Conservation (phyloP, 148 eudicot species). For the Rhododendron kiyosumense region DNA sequence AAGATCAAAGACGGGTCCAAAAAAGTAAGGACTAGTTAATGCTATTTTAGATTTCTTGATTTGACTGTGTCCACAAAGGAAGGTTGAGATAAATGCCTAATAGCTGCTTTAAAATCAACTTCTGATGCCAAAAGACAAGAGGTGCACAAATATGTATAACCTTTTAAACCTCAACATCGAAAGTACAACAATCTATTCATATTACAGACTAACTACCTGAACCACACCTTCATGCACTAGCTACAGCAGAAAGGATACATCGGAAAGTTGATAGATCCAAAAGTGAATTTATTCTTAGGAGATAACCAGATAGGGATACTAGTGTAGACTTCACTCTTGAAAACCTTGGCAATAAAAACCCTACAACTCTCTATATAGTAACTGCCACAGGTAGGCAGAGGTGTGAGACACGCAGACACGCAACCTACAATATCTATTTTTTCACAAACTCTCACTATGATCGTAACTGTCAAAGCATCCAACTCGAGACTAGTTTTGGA, state of each 20-base stretch:
- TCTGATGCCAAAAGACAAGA: background rate
- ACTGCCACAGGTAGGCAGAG: background rate
- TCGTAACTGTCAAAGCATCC: no score
- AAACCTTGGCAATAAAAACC: background rate
- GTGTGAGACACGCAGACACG: background rate
- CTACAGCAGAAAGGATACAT: background rate
- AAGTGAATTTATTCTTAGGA: background rate
- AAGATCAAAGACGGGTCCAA: background rate
- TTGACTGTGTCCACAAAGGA: background rate
- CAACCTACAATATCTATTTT: background rate
- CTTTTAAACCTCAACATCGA: background rate
- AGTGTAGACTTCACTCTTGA: background rate
- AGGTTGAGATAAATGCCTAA: background rate
- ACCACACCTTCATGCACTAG: background rate
- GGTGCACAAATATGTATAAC: background rate
- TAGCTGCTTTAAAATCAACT: background rate
- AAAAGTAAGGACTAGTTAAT: background rate
- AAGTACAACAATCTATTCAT: background rate
- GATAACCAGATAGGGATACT: background rate
- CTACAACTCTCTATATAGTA: background rate
- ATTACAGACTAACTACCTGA: background rate
- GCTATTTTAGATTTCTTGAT: background rate
- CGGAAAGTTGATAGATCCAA: background rate
- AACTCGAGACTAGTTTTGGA: no score
- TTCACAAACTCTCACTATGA: background rate